Evolutionary conservation across 75 land plant genomes (phyloP).

Genomic region (Picea glauca): DNA sequence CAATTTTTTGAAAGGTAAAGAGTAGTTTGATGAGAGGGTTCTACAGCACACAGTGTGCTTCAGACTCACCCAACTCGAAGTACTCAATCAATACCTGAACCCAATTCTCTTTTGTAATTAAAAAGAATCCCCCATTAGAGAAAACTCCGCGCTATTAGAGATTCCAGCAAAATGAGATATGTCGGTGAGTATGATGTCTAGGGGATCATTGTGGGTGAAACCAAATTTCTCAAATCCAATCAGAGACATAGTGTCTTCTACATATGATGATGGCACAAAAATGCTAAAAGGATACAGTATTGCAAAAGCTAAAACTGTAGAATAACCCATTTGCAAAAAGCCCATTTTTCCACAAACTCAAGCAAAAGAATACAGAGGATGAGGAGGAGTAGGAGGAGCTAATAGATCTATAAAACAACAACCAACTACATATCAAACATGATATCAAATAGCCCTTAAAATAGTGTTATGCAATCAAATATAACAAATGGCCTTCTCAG

Average conservation of each 20-base stretch:
- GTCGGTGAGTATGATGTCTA: neutral
- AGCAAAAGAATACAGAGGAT: no score
- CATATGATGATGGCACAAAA: neutral
- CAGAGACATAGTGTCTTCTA: neutral
- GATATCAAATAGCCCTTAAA: no score
- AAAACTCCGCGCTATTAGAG: neutral
- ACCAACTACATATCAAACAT: no score
- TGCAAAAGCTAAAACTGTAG: no score
- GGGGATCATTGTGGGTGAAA: neutral
- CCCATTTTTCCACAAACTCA: no score
- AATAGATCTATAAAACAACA: no score
- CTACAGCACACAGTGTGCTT: neutral
- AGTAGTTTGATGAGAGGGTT: neutral
- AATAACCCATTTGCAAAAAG: neutral
- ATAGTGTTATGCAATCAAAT: no score
- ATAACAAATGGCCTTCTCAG: no score
- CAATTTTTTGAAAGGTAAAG: neutral
- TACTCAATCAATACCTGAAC: neutral
- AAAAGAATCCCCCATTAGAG: conserved; percentile 1
- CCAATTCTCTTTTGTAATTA: neutral
- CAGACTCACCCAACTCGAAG: neutral
- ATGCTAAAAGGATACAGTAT: neutral
- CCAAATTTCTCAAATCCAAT: neutral
- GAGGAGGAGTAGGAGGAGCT: no score
- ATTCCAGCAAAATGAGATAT: neutral